Evolutionary conservation across 2,329 filamentous ascomycete species (phyloP).

Genomic region (Aspergillus niger): DNA sequence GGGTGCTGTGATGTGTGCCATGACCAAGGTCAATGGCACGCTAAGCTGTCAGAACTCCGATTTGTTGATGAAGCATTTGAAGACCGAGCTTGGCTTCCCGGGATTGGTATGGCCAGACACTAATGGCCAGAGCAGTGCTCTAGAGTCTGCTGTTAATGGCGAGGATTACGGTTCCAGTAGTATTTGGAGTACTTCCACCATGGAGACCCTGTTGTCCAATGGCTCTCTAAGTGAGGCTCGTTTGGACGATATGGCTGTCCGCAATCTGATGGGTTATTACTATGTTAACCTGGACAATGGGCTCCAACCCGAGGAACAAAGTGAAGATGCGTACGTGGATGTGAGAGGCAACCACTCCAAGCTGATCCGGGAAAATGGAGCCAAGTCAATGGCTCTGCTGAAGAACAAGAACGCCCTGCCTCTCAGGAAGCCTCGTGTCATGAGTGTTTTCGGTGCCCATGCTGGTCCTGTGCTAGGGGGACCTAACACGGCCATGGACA

Average conservation of each 20-base stretch:
- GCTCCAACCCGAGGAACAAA: not conserved
- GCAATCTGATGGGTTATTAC: slow-evolving; percentile 52
- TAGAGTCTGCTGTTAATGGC: slow-evolving; percentile 3
- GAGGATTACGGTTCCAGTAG: slow-evolving; percentile 13
- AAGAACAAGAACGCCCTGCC: slow-evolving; percentile 55
- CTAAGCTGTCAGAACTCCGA: slow-evolving; percentile 14
- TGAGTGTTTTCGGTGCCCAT: slow-evolving; percentile 10
- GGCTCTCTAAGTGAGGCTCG: slow-evolving; percentile 43
- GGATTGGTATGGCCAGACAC: slow-evolving; percentile 19
- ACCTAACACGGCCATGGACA: not conserved
- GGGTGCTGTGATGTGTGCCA: slow-evolving; percentile 20
- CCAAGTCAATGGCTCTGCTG: slow-evolving; percentile 57
- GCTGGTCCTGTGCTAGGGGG: not conserved
- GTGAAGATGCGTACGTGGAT: slow-evolving; percentile 32
- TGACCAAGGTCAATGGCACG: slow-evolving; percentile 15
- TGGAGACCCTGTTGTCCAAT: slow-evolving; percentile 28
- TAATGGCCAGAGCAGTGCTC: slow-evolving; percentile 11
- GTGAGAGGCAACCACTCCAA: slow-evolving; percentile 50
- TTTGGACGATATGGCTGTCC: slow-evolving; percentile 50
- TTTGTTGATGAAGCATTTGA: slow-evolving; percentile 14
- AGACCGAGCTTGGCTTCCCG: slow-evolving; percentile 18
- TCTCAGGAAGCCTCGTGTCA: slow-evolving; percentile 27
- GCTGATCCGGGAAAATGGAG: slow-evolving; percentile 53
- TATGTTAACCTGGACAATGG: slow-evolving; percentile 32
- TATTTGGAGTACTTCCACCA: slow-evolving; percentile 10